Percentiles rank a stretch among this genome's conserved stretches.
phyloP scores from a whole-genome alignment of 1,284 basidiomycete genomes.

The Cystobasidium pallidum region DNA sequence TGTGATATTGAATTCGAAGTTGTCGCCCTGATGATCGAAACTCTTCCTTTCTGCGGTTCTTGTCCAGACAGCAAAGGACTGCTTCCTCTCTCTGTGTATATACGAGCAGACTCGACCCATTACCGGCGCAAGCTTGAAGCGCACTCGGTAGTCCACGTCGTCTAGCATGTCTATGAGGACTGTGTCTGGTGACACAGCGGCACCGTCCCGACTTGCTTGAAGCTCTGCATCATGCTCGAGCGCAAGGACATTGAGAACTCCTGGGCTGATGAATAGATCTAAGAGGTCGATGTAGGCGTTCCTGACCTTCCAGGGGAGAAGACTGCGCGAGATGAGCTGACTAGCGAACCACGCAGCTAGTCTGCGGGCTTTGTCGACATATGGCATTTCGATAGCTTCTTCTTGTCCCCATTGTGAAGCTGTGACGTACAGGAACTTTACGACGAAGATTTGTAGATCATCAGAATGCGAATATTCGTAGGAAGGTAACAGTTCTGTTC shows the following conservation, averaged over 20 bases:
- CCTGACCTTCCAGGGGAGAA: constrained; percentile 70
- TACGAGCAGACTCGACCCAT: constrained; percentile 64
- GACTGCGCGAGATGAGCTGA: constrained; percentile 59
- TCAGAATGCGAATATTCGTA: constrained; percentile 68
- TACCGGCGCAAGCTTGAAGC: constrained; percentile 72
- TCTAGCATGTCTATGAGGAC: constrained; percentile 64
- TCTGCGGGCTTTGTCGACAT: constrained; percentile 60
- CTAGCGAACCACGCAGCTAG: constrained; percentile 65
- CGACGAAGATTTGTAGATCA: constrained; percentile 62
- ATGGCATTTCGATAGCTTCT: constrained; percentile 57
- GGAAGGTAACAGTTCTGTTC: constrained; percentile 61
- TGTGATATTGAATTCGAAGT: constrained; percentile 74
- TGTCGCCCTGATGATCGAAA: constrained; percentile 57
- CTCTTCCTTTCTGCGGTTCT: constrained; percentile 38
- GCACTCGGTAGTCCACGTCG: constrained; percentile 82
- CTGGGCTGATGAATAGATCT: constrained; percentile 66
- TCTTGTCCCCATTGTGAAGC: constrained; percentile 67
- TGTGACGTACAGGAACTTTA: constrained; percentile 71
- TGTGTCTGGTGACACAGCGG: constrained; percentile 53
- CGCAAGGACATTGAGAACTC: constrained; percentile 65
- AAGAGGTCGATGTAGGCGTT: constrained; percentile 70
- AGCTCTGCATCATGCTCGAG: constrained; percentile 55
- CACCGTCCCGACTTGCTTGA: constrained; percentile 51
- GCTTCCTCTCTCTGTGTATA: constrained; percentile 32
- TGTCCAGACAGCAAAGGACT: constrained; percentile 46